These are phyloP conservation scores for Hanseniaspora vineae DNA, from an alignment of 805 yeast species.

Conservation along the genomic window DNA sequence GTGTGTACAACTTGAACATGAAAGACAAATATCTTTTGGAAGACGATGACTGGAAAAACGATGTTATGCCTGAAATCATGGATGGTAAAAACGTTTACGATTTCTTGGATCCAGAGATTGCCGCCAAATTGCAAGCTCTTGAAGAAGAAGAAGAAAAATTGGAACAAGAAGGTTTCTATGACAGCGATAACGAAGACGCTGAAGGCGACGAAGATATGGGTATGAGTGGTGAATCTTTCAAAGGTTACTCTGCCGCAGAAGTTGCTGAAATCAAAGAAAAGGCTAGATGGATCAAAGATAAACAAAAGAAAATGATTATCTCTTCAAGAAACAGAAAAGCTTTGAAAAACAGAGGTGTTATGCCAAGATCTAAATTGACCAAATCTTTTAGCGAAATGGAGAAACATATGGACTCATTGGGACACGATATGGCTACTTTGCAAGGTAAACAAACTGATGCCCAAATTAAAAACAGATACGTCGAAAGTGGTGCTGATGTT, in stretches of 20 bases:
- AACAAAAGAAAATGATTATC: constrained; percentile 85
- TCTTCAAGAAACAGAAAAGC: constrained; percentile 81
- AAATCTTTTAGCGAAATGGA: constrained; percentile 72
- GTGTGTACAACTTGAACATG: constrained; percentile 88
- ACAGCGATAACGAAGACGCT: constrained; percentile 39
- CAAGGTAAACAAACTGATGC: constrained; percentile 35
- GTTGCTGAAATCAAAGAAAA: constrained; percentile 61
- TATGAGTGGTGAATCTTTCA: constrained; percentile 56
- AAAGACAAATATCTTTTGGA: constrained; percentile 86
- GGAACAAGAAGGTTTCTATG: constrained; percentile 91
- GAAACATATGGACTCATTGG: constrained; percentile 76
- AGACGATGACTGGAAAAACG: constrained; percentile 96
- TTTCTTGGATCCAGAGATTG: constrained; percentile 92
- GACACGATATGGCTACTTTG: constrained; percentile 70
- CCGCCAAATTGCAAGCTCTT: constrained; percentile 81
- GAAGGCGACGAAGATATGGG: constrained; percentile 52
- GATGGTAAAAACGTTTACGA: constrained; percentile 96
- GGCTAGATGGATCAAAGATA: constrained; percentile 91
- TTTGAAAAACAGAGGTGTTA: constrained; percentile 70
- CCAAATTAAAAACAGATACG: constrained; percentile 26
- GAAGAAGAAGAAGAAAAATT: constrained; percentile 96
- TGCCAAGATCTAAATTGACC: constrained; percentile 81
- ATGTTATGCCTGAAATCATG: constrained; percentile 90
- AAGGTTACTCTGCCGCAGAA: constrained; percentile 54
- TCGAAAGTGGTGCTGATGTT: constrained; percentile 66